Evolutionary conservation across 2,329 filamentous ascomycete species (phyloP), one percentile per base, ranked within the genome.

Genomic region (Fusarium sp.): DNA sequence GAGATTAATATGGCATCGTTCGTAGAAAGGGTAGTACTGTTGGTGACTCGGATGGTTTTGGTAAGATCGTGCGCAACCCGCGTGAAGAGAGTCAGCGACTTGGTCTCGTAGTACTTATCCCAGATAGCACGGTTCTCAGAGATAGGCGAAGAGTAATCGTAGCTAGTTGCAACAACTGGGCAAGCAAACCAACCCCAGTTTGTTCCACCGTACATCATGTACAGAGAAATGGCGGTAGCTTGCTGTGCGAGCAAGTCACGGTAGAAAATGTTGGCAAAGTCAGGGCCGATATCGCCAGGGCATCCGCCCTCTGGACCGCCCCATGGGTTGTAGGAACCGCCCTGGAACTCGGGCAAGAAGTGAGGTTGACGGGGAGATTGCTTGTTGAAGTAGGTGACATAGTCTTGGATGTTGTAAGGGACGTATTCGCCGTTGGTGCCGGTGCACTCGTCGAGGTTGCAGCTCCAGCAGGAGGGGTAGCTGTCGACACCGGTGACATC

Each of bases 151-250:
- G 87, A 89, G 77, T 92, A 92, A 77, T 92, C 90, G 72, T 92
- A 92, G 37, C 88, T 90, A 6, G 87, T 88, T 3, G 86, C 88
- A 35, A 89, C 88, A 2, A 88, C 86, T 0, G 90, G 88, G 8
- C 86, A 85, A 18, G 88, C 87, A 35, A 90, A 81, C 53, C 86
- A 86, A 9, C 89, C 90, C 89, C 89, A 91, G 69, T 88, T 91
- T 0, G 90, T 92, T 5, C 90, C 90, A 8, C 90, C 90, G 59
- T 87, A 92, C 58, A 90, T 81, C 89, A 92, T 92, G 77, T 92
- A 92, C 4, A 92, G 79, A 35, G 86, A 90, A 61, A 91, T 85
- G 0, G 88, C 88, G 0, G 88, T 89, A 7, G 91, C 85, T 2
- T 88, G 83, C 73, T 92, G 87, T 32, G 85, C 88, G 32, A 92